A percentile compares a stretch with the other conserved stretches of the same genome.
phyloP scores from a whole-genome alignment of 163 green algal genomes.

The Volvox carteri region DNA sequence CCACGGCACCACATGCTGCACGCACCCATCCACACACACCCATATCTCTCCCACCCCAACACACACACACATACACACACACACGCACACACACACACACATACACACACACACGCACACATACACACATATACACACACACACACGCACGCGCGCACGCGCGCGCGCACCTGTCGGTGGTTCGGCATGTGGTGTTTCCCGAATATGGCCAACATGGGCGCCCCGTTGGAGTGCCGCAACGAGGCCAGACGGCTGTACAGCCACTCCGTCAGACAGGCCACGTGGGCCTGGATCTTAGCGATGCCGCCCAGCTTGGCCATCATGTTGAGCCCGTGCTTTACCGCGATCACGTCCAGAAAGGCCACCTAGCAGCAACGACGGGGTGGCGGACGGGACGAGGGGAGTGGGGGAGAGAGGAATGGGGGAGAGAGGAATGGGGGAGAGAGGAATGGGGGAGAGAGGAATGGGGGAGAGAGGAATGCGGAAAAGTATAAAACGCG shows the following conservation, averaged over 20 bases:
- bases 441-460: neutral
- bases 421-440: neutral
- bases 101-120: no score
- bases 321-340: constrained; percentile 79
- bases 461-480: neutral
- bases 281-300: constrained; percentile 66
- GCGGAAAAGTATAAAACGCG: neutral
- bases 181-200: constrained; percentile 76
- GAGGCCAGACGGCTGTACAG: constrained; percentile 64
- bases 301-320: constrained; percentile 78
- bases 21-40: no score
- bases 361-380: constrained; percentile 40
- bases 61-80: no score
- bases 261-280: constrained; percentile 71
- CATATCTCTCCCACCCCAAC: no score
- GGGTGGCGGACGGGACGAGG: no score
- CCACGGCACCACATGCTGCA: no score
- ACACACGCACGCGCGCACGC: no score
- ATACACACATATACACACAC: no score
- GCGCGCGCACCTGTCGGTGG: constrained; percentile 41
- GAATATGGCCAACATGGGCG: constrained; percentile 78
- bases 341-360: constrained; percentile 85
- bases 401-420: neutral
- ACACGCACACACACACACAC: no score
- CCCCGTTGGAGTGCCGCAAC: constrained; percentile 81